Evolutionary conservation across 2,329 filamentous ascomycete genomes (phyloP).

Genomic region (Ophiostoma perfectum): DNA sequence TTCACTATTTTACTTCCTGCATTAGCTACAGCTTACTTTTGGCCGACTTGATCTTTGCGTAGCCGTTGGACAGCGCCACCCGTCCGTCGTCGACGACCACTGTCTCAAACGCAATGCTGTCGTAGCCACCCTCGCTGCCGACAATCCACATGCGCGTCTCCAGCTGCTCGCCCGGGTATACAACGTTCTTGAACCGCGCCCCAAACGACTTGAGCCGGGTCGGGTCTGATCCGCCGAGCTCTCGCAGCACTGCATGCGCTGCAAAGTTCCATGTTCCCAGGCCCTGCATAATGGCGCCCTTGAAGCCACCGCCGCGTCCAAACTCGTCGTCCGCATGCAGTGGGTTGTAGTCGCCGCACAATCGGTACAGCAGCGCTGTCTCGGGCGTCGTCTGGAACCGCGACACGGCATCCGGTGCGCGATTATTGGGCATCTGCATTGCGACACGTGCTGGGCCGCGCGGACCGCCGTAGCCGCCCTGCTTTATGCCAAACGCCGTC

Average conservation of each 20-base stretch:
- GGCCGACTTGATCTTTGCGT: conserved; percentile 24
- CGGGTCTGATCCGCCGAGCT: conserved; percentile 39
- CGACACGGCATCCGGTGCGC: conserved; percentile 37
- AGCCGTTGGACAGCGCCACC: conserved; percentile 35
- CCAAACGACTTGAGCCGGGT: conserved; percentile 39
- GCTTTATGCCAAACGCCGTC: conserved; percentile 41
- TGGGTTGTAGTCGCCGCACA: conserved; percentile 47
- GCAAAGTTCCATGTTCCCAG: conserved; percentile 45
- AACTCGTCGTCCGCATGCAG: conserved; percentile 42
- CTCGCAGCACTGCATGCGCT: conserved; percentile 39
- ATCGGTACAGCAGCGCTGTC: conserved; percentile 38
- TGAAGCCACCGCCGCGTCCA: conserved; percentile 40
- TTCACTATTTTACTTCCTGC: too few relatives aligned
- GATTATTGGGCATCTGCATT: conserved; percentile 32
- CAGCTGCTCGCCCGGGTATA: conserved; percentile 43
- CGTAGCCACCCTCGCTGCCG: conserved; percentile 31
- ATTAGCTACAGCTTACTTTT: conserved; percentile 21
- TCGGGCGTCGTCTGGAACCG: conserved; percentile 38
- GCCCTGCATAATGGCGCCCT: conserved; percentile 43
- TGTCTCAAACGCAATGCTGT: conserved; percentile 39
- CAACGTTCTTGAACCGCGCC: conserved; percentile 42
- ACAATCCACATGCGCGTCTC: conserved; percentile 41
- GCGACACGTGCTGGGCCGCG: conserved; percentile 36
- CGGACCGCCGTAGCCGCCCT: conserved; percentile 42
- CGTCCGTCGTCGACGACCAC: conserved; percentile 37